Evolutionary conservation across 768 basidiomycete genomes (phyloP), one percentile per base, ranked within the genome.

Genomic region (Fomitopsis serialis): DNA sequence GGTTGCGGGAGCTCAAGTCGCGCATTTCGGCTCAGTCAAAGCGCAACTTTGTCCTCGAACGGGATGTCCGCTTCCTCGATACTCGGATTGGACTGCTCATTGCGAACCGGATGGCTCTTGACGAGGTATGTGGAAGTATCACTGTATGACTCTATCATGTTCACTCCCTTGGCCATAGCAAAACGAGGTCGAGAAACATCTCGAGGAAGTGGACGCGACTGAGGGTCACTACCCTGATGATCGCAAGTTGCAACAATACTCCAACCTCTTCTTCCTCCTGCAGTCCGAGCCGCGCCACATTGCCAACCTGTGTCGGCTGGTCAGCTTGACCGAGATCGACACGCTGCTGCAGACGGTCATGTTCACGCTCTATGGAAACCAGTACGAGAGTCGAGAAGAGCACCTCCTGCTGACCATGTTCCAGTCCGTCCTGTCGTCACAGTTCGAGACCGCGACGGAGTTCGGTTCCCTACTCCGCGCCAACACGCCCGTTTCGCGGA

Each of bases 281-380:
- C 97, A 99, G 67, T 93, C 92, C 32, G 97, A 99, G 68, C 97
- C 97, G 13, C 85, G 96, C 42, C 97, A 99, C 71, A 88, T 98
- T 61, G 97, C 97, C 35, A 86, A 91, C 48, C 82, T 99, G 22
- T 98, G 97, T 64, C 89, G 97, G 17, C 88, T 99, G 54, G 97
- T 99, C 71, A 92, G 89, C 59, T 73, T 99, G 36, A 84, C 90
- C 45, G 97, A 99, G 75, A 98, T 99, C 65, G 97, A 99, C 70
- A 98, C 97, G 44, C 87, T 99, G 54, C 84, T 99, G 24, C 97
- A 99, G 70, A 99, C 97, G 2, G 97, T 99, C 70, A 99, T 99
- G 97, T 99, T 99, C 74, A 98, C 97, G 17, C 82, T 99, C 25
- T 99, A 98, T 68, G 97, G 97, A 58, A 99, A 76, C 96, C 98